Base-by-base conservation (phyloP, 352 stramenopile genomes). In the Pythium scleroteichum region DNA sequence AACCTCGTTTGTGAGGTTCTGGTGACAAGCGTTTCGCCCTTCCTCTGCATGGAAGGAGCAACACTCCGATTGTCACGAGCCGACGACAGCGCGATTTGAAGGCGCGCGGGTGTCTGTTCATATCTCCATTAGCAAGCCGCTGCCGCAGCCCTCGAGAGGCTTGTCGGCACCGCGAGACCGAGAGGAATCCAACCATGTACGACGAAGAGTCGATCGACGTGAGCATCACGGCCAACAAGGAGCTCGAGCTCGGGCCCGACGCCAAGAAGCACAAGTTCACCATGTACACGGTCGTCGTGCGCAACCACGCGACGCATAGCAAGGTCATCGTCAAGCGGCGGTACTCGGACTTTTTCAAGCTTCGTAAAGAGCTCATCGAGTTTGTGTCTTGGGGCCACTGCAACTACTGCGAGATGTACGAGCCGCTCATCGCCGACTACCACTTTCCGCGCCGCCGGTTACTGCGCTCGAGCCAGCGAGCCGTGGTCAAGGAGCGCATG, bases 281-380 rank as follows among this genome's bases (percentile, higher is more conserved):
- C n/a, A 83, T 91, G 65, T 94, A 94, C 75, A 94, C 81, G 26
- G 81, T 93, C 16, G 85, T 88, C 55, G 81, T 94, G 62, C 80
- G 82, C 54, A 94, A 93, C 61, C 58, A 79, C 56, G 76, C 72
- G 29, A 88, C 76, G 24, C 78, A 82, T 59, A 71, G 71, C 64
- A 94, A 94, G 61, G 88, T 80, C 44, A 80, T 92, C 33, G 85
- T 87, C 40, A 64, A 80, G 32, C 84, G 85, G 16, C 76, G 85
- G n/a, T 94, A 94, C 64, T 93, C 82, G 52, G 82, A 94, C 67
- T 94, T 94, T 55, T 94, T 81, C 69, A 80, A 90, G 65, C 72
- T 94, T 19, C 79, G 85, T 41, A 90, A 92, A 60, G 75, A 94
- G 68, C 79, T 94, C 50, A 82, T 93, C 52, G 83, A 89, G 61